A percentile compares a stretch with the other conserved stretches of the same genome.
phyloP scores from a whole-genome alignment of 495 filamentous ascomycete species.

The Penicilliopsis zonata region DNA sequence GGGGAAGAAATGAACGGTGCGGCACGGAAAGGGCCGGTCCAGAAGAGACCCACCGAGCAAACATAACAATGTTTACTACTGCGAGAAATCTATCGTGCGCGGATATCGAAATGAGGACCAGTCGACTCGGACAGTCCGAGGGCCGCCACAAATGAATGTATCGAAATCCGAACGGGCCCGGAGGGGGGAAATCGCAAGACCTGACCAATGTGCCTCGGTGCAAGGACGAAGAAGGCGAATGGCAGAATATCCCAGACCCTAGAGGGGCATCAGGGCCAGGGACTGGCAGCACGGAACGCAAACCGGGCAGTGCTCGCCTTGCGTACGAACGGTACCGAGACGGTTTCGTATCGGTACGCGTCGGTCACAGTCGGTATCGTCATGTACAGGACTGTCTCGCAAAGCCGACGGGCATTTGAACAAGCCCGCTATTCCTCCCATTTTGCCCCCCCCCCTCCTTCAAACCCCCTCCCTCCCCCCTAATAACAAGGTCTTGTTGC shows the following conservation, averaged over 20 bases:
- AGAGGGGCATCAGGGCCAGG: neutral
- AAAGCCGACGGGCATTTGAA: no score
- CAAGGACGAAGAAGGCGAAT: neutral
- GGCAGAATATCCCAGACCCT: neutral
- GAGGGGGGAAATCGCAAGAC: neutral
- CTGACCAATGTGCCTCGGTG: neutral
- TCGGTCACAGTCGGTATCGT: constrained; percentile 8
- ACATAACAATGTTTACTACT: constrained; percentile 2
- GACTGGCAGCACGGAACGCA: neutral
- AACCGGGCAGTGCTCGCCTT: neutral
- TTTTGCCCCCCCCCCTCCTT: no score
- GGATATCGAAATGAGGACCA: no score
- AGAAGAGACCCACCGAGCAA: constrained; percentile 11
- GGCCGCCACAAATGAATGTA: no score
- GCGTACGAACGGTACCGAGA: constrained; percentile 9
- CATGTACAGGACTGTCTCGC: constrained; percentile 4
- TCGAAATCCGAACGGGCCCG: no score
- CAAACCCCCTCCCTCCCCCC: no score
- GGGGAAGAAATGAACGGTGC: constrained; percentile 7
- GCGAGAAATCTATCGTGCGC: no score
- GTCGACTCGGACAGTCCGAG: neutral
- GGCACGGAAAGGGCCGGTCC: constrained; percentile 37
- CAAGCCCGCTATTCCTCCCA: no score
- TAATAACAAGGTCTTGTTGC: no score
- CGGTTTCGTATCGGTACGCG: constrained; percentile 21